These are phyloP conservation scores for Exophiala calicioides DNA, from an alignment of 2,329 filamentous ascomycete species.

Conservation along the genomic window DNA sequence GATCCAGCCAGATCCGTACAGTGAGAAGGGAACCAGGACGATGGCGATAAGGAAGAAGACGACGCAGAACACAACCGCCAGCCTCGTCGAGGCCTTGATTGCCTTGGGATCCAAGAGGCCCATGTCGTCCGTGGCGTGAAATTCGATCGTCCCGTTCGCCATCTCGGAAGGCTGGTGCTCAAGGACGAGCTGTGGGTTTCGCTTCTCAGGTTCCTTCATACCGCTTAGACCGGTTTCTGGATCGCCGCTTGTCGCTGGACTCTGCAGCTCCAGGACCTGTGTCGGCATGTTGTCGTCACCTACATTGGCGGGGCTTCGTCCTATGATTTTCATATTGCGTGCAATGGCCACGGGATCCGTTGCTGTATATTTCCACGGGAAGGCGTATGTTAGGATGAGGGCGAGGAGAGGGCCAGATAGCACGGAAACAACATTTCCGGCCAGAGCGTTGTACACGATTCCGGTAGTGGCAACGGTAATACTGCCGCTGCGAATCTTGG, in stretches of 20 bases:
- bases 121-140: conserved; percentile 51
- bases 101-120: conserved; percentile 52
- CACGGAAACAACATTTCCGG: conserved; percentile 76
- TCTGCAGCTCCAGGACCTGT: neutral
- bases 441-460: conserved; percentile 53
- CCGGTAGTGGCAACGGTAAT: conserved; percentile 74
- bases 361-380: conserved; percentile 76
- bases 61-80: conserved; percentile 76
- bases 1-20: conserved; percentile 80
- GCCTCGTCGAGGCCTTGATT: conserved; percentile 71
- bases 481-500: conserved; percentile 66
- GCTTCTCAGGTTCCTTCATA: neutral
- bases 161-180: neutral
- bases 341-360: conserved; percentile 71
- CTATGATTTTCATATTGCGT: conserved; percentile 5
- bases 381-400: conserved; percentile 69
- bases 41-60: conserved; percentile 69
- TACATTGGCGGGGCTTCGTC: neutral
- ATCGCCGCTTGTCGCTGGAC: neutral
- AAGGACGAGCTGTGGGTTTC: neutral
- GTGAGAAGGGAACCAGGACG: conserved; percentile 88
- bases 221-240: neutral
- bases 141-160: conserved; percentile 5
- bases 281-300: conserved; percentile 46
- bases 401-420: conserved; percentile 79